Evolutionary conservation across 2,329 filamentous ascomycete species (phyloP), one percentile per base, ranked within the genome.

Genomic region (Zasmidium citrigriseum): DNA sequence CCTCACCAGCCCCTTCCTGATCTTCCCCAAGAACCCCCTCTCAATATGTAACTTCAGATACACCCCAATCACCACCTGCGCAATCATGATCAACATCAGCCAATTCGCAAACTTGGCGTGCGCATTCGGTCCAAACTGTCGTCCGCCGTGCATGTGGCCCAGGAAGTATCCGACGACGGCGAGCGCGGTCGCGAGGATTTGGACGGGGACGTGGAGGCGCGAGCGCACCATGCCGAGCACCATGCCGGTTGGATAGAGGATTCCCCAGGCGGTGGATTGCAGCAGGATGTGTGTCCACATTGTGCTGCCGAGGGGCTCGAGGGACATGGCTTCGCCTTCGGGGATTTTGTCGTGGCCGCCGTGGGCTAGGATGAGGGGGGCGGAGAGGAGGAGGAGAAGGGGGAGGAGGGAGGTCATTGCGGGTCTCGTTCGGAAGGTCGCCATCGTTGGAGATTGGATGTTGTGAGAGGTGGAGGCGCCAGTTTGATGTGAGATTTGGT

Each of bases 181-280:
- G 64, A 98, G 81, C 23, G 85, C 76, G 22, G 90, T 88, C 63
- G 89, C 91, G 54, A 89, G 70, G 24, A 88, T 82, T 75, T 99
- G 95, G 2, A 91, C 80, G 5, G 95, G 93, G 52, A 98, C 93
- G 78, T 99, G 95, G 91, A 91, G 98, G 76, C 90, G 86, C 60
- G 89, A 96, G 62, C 91, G 91, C 64, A 89, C 86, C 59, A 99
- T 93, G 59, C 93, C 93, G 18, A 97, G 80, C 45, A 98, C 92
- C 93, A 99, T 98, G 68, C 95, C 95, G 16, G 91, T 82, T 11
- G 95, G 95, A 70, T 96, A 98, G 59, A 98, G 85, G 67, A 99
- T 82, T 61, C 95, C 95, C 80, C 96, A 98, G 58, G 92, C 86
- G 58, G 95, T 71, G 73, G 87, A 89, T 82, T 96, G 93, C 47